Percentiles rank a stretch among this genome's conserved stretches.
Evolutionary conservation across 1,139 yeast species (phyloP).

Genomic region (Debaryomyces sp.): DNA sequence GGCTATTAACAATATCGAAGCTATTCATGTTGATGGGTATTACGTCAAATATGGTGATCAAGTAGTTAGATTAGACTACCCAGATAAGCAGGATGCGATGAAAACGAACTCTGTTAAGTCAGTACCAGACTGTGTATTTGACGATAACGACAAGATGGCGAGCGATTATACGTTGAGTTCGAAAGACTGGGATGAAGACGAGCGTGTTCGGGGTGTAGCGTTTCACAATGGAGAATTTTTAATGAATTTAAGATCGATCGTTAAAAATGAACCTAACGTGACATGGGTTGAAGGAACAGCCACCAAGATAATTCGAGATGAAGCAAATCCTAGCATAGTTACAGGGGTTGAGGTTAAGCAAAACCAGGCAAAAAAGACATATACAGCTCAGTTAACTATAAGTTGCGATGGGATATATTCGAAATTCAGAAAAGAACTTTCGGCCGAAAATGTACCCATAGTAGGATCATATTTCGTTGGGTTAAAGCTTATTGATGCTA

Average conservation of each 20-base stretch:
- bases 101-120: slow-evolving; percentile 47
- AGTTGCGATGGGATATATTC: slow-evolving; percentile 96
- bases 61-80: slow-evolving; percentile 66
- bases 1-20: slow-evolving; percentile 81
- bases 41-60: slow-evolving; percentile 68
- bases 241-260: slow-evolving; percentile 74
- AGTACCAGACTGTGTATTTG: slow-evolving; percentile 55
- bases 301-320: slow-evolving; percentile 55
- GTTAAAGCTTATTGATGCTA: slow-evolving; percentile 69
- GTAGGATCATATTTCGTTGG: slow-evolving; percentile 90
- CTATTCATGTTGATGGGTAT: slow-evolving; percentile 79
- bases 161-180: slow-evolving; percentile 51
- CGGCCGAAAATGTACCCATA: slow-evolving; percentile 57
- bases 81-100: slow-evolving; percentile 56
- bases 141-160: slow-evolving; percentile 56
- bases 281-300: slow-evolving; percentile 84
- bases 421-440: slow-evolving; percentile 78
- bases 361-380: slow-evolving; percentile 20
- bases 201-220: slow-evolving; percentile 73
- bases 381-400: slow-evolving; percentile 67
- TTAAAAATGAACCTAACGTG: slow-evolving; percentile 66
- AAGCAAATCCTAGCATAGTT: slow-evolving; percentile 53
- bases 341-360: slow-evolving; percentile 64
- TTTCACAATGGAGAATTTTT: slow-evolving; percentile 93
- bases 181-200: slow-evolving; percentile 61